These are phyloP conservation scores for Cordyceps militaris DNA, from an alignment of 2,329 filamentous ascomycete species.

Conservation along the genomic window DNA sequence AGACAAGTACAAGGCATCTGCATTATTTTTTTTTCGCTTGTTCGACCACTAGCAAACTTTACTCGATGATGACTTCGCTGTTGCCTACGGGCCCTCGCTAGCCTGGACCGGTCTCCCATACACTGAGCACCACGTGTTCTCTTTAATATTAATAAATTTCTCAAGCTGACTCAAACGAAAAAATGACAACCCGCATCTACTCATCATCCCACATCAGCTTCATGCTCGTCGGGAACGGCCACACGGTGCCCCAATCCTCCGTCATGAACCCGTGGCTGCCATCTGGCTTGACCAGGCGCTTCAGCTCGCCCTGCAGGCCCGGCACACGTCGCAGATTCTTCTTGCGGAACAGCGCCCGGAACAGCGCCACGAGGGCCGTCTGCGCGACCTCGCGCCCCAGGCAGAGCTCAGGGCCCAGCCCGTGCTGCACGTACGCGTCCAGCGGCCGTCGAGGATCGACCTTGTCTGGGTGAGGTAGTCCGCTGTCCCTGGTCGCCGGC, in stretches of 20 bases:
- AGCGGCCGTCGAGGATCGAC: conserved; percentile 58
- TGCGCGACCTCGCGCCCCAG: conserved; percentile 55
- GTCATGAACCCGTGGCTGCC: conserved; percentile 56
- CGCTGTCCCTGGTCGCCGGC: conserved; percentile 44
- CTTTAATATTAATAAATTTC: not conserved
- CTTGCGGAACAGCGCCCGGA: conserved; percentile 56
- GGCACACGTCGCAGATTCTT: conserved; percentile 53
- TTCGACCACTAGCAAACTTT: no score
- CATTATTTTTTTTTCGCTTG: no score
- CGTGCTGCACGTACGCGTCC: conserved; percentile 58
- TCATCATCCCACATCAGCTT: conserved; percentile 43
- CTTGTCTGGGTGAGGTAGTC: conserved; percentile 52
- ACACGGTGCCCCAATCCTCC: conserved; percentile 52
- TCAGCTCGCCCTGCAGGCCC: conserved; percentile 59
- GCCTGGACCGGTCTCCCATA: not conserved
- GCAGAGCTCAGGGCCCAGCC: conserved; percentile 54
- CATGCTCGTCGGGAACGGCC: conserved; percentile 45
- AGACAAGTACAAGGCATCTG: no score
- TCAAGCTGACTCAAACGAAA: not conserved
- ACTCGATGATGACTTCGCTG: no score
- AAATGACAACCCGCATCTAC: not conserved
- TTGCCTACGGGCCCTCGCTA: no score
- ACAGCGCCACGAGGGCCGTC: conserved; percentile 58
- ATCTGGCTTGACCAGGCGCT: conserved; percentile 51
- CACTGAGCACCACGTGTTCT: not conserved